Conservation (phyloP, 176 grass and related monocot species). For the Otatea glauca region DNA sequence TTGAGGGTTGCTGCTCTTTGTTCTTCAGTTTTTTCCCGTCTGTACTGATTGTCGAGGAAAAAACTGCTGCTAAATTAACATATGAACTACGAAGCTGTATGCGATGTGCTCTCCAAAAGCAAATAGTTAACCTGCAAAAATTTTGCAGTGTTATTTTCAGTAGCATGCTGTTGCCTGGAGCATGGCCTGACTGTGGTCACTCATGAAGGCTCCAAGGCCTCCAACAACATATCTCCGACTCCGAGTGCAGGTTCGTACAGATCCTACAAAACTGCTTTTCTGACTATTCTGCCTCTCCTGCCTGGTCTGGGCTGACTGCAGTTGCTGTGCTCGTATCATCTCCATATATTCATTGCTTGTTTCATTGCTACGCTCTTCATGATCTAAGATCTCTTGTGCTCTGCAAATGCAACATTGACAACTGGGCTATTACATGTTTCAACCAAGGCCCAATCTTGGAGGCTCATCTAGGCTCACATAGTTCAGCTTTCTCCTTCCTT, state of each 20-base stretch:
- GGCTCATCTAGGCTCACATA: neutral
- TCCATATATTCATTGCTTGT: neutral
- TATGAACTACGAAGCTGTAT: neutral
- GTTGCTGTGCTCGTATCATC: neutral
- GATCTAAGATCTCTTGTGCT: neutral
- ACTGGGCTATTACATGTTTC: neutral
- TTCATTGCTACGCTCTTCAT: neutral
- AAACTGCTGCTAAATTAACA: neutral
- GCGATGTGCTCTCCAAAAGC: neutral
- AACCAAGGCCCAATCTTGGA: neutral
- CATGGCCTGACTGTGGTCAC: neutral
- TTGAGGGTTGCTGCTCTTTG: neutral
- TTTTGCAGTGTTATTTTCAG: neutral
- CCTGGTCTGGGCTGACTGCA: neutral
- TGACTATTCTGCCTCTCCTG: neutral
- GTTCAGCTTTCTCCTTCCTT: neutral
- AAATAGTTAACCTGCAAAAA: neutral
- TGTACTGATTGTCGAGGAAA: neutral
- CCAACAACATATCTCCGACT: neutral
- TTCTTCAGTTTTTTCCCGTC: neutral
- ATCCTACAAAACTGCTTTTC: neutral
- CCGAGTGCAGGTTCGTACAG: neutral
- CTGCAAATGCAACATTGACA: neutral
- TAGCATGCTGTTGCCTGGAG: neutral
- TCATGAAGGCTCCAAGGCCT: neutral